Evolutionary conservation across 2,329 filamentous ascomycete species (phyloP).

Genomic region (Chrysoporthe puriensis): DNA sequence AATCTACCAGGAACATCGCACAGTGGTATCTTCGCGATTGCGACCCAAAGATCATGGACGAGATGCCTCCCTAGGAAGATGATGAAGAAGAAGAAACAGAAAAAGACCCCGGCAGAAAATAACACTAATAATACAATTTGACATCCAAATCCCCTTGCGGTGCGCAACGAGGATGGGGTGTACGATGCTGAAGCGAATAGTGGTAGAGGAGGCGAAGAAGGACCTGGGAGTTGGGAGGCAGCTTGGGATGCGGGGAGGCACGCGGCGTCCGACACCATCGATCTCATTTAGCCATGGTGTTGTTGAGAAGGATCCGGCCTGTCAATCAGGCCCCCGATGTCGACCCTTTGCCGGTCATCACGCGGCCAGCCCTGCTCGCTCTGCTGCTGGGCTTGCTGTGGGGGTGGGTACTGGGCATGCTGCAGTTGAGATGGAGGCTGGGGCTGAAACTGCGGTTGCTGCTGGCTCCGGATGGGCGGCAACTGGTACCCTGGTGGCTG

Average conservation of each 20-base stretch:
- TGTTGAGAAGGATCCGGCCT: conserved; percentile 49
- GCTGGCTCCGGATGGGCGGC: conserved; percentile 51
- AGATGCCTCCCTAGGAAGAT: conserved; percentile 13
- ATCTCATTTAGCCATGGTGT: conserved; percentile 26
- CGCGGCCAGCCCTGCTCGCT: conserved; percentile 40
- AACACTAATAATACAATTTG: conserved; percentile 25
- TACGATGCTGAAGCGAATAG: conserved; percentile 3
- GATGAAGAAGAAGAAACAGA: not conserved
- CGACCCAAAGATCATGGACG: conserved; percentile 24
- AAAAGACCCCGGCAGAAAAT: conserved; percentile 4
- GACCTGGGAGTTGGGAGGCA: not conserved
- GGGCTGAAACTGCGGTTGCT: conserved; percentile 36
- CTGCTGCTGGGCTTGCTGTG: conserved; percentile 37
- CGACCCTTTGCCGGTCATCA: conserved; percentile 59
- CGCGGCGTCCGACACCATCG: not conserved
- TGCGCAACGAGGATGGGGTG: not conserved
- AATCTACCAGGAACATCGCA: conserved; percentile 28
- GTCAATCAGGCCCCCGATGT: conserved; percentile 66
- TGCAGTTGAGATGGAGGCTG: conserved; percentile 36
- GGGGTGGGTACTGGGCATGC: conserved; percentile 33
- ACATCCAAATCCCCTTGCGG: not conserved
- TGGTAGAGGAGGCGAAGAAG: not conserved
- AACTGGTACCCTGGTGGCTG: conserved; percentile 47
- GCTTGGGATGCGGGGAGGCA: not conserved
- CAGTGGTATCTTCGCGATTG: conserved; percentile 33